Percentiles rank a stretch among this genome's conserved stretches.
These are phyloP conservation scores for Fomitopsis serialis DNA, from an alignment of 768 basidiomycete genomes.

Conservation along the genomic window DNA sequence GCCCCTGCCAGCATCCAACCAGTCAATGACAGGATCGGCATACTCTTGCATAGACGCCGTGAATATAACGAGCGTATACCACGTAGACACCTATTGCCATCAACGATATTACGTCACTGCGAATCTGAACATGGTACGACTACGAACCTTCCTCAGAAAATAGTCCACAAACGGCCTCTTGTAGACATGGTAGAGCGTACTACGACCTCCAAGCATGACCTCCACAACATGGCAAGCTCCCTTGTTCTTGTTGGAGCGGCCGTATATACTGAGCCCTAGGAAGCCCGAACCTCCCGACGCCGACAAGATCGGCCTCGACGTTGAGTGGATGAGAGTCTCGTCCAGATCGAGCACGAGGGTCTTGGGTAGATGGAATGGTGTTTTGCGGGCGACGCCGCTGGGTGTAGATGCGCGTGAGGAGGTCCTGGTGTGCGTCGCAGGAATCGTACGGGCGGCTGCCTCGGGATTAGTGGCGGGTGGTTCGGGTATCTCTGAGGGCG, in stretches of 20 bases:
- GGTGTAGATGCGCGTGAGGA: conserved; percentile 14
- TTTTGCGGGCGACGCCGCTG: conserved; percentile 43
- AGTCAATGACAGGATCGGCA: conserved; percentile 99
- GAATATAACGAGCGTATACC: conserved; percentile 99
- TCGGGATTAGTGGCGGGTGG: background rate
- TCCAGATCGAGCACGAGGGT: conserved; percentile 96
- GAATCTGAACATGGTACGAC: background rate
- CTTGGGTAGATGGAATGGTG: conserved; percentile 80
- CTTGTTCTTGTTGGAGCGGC: conserved; percentile 59
- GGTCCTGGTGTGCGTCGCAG: conserved; percentile 4
- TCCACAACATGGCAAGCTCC: conserved; percentile 86
- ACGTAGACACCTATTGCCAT: conserved; percentile 77
- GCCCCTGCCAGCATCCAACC: conserved; percentile 93
- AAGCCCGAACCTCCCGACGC: conserved; percentile 50
- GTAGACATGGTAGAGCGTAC: conserved; percentile 95
- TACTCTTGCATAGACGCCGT: conserved; percentile 99
- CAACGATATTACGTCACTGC: conserved; percentile 4
- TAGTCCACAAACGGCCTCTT: conserved; percentile 98
- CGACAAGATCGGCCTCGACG: conserved; percentile 64
- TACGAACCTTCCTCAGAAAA: conserved; percentile 77
- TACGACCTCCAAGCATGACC: conserved; percentile 82
- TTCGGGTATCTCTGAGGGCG: background rate
- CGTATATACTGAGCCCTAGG: conserved; percentile 37
- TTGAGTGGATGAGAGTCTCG: conserved; percentile 98
- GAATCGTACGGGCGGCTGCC: conserved; percentile 1